Evolutionary conservation across 1,139 yeast genomes (phyloP).

Genomic region (Yueomyces sp.): DNA sequence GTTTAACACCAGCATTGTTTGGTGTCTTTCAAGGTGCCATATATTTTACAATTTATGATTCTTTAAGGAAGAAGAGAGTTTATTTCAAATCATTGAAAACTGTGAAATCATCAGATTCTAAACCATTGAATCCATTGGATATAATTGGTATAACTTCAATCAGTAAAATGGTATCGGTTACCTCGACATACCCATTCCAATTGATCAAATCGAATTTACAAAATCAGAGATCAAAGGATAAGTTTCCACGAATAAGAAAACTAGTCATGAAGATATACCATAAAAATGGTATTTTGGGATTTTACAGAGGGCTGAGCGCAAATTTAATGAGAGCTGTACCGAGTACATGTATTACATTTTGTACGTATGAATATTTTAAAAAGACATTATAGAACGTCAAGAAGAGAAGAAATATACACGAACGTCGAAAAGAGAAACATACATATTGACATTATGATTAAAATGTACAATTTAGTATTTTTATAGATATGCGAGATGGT

Average conservation of each 20-base stretch:
- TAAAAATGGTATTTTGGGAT: constrained; percentile 43
- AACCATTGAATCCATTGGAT: constrained; percentile 36
- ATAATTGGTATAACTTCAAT: constrained; percentile 53
- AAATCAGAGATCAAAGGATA: constrained; percentile 26
- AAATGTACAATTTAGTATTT: no score
- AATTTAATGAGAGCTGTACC: constrained; percentile 56
- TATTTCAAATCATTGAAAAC: constrained; percentile 6
- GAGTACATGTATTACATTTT: constrained; percentile 60
- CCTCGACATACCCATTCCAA: constrained; percentile 74
- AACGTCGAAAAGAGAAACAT: no score
- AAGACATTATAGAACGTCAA: neutral
- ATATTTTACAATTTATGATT: constrained; percentile 77
- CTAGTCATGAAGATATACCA: constrained; percentile 26
- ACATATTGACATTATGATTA: no score
- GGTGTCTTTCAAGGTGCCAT: constrained; percentile 84
- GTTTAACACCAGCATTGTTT: constrained; percentile 67
- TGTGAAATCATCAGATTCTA: constrained; percentile 6
- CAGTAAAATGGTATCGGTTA: constrained; percentile 59
- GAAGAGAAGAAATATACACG: no score
- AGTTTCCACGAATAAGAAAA: constrained; percentile 34
- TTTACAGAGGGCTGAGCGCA: constrained; percentile 64
- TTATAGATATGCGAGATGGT: no score
- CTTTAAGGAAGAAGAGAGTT: constrained; percentile 35
- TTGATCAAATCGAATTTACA: constrained; percentile 72
- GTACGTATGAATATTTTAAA: constrained; percentile 42